Evolutionary conservation across 1,284 basidiomycete species (phyloP), one percentile per base, ranked within the genome.

Genomic region (Meripilus lineatus): DNA sequence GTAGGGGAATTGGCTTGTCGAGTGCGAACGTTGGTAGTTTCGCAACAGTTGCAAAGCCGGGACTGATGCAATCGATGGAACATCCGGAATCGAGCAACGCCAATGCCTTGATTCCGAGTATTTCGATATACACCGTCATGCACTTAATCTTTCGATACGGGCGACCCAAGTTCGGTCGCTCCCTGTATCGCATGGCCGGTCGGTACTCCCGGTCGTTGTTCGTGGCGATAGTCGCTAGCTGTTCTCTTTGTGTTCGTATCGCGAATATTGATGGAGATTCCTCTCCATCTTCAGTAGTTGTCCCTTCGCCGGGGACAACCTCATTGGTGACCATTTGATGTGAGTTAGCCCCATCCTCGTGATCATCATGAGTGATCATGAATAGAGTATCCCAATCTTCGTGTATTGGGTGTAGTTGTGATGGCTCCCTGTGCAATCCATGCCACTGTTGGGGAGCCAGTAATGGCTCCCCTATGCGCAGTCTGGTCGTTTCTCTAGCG

Each of bases 61-160:
- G 13, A 18, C 25, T 40, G 5, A 40, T 30, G 11, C 13, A 11
- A 30, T 40, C 38, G 11, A 40, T 30, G 6, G 38, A 40, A 20
- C 38, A 28, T 14, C 38, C 38, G 15, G 38, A 40, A 20, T 40
- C 38, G 6, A 40, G 25, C 14, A 40, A 18, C 6, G 38, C 38
- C 11, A 25, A 18, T 5, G n/a, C 38, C 13, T 15, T 25, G 8
- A 24, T n/a, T 5, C 38, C 38, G 17, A 28, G 26, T 21, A 40
- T 30, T 30, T 35, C 34, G 20, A 35, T 18, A 18, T 35, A 35
- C 17, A 18, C 20, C 13, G 34, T 35, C 13, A 35, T 35, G 20
- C 34, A 35, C 20, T 35, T 10, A 18, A 35, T 14, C 8, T 18
- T 18, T 35, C 34, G 13, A 8, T 10, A 8, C 20, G 38, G 38